Base-by-base conservation (phyloP, 2,329 filamentous ascomycete genomes). In the Diaporthe caulivora region DNA sequence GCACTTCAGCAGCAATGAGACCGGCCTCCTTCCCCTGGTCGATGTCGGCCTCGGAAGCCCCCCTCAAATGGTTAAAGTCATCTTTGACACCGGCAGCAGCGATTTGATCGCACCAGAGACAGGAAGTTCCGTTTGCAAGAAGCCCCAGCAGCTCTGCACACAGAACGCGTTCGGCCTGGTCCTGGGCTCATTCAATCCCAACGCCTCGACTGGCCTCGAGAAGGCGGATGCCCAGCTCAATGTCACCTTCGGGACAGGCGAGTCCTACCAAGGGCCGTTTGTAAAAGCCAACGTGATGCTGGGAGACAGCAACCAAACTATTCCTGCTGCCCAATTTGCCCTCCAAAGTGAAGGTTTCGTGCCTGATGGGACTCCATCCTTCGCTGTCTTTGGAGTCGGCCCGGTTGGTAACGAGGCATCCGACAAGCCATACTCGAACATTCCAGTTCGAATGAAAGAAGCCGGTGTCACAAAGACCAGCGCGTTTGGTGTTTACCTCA, bases 381-480 rank as follows among this genome's bases (percentile, higher is more conserved):
- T 57, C 21, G 54, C 54, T 3, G 31, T 57, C 31, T 57, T 57
- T 57, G 31, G 54, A 37, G 54, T 57, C 21, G 54, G 54, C 29
- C 54, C 54, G 17, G 54, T 57, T 2, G 54, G 31, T 4, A 57
- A 57, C 29, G 54, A 57, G 31, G 54, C 54, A 18, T 57, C 54
- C 13, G 31, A 57, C 29, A 57, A n/a, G 31, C 9, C 54, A 18
- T 57, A 57, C 11, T 24, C 54, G 31, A 57, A 37, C 17, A 18
- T 57, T 11, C 54, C 54, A 5, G 13, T 37, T 34, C 34, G 31
- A n/a, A 57, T 57, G 54, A 57, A 57, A 4, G 31, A 37, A 37
- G 54, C 54, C 11, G 54, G 54, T 18, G 54, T 57, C 31, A 57
- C 54, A 18, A 57, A 57, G 54, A 57, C 29, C n/a, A 57, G 29